phyloP scores from a whole-genome alignment of 305 asterid genomes.

The Fraxinus floribunda region DNA sequence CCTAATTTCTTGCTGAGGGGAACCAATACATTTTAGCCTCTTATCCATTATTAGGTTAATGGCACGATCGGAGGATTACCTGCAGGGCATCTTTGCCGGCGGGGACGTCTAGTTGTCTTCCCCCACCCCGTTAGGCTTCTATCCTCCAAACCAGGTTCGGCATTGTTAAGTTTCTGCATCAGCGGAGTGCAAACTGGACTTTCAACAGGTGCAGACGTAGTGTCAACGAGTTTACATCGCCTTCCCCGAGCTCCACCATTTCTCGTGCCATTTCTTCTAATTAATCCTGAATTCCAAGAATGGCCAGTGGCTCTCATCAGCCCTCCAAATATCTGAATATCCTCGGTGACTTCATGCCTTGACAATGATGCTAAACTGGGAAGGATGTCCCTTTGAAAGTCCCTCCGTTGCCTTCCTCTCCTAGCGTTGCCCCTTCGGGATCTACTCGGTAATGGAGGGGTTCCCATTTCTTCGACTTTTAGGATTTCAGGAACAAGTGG shows the following conservation, averaged over 20 bases:
- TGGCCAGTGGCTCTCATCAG: constrained; percentile 85
- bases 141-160: constrained; percentile 66
- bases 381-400: constrained; percentile 86
- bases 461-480: constrained; percentile 45
- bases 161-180: constrained; percentile 41
- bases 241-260: constrained; percentile 65
- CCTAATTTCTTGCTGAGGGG: constrained; percentile 24
- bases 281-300: constrained; percentile 57
- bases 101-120: constrained; percentile 87
- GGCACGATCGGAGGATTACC: constrained; percentile 60
- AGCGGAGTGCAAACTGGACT: constrained; percentile 38
- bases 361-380: constrained; percentile 79
- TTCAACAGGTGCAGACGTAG: constrained; percentile 21
- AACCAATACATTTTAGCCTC: constrained; percentile 32
- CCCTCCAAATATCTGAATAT: constrained; percentile 83
- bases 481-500: constrained; percentile 56
- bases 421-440: constrained; percentile 76
- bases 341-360: constrained; percentile 90
- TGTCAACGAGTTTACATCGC: constrained; percentile 46
- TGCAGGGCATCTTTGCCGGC: constrained; percentile 77
- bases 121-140: constrained; percentile 93
- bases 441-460: constrained; percentile 27
- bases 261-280: constrained; percentile 63
- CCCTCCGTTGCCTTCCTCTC: constrained; percentile 93
- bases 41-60: constrained; percentile 40